These are phyloP conservation scores for Wickerhamomyces chambardii DNA, from an alignment of 805 yeast species.

Conservation along the genomic window DNA sequence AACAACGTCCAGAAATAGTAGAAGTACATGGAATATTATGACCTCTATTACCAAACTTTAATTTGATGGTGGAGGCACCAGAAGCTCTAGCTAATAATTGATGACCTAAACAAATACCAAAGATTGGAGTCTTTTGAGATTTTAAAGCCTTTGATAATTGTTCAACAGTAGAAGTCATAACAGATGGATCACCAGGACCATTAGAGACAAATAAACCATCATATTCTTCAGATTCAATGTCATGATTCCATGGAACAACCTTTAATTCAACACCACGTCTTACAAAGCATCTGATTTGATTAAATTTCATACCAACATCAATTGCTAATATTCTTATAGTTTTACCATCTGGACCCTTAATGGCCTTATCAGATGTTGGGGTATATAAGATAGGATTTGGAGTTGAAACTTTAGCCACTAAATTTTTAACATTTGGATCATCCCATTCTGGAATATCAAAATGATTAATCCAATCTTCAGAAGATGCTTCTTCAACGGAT, in stretches of 20 bases:
- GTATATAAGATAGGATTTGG: slow-evolving; percentile 67
- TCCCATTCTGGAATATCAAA: slow-evolving; percentile 81
- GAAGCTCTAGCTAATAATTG: slow-evolving; percentile 92
- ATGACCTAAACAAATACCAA: slow-evolving; percentile 98
- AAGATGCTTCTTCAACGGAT: slow-evolving; percentile 19
- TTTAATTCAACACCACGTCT: slow-evolving; percentile 92
- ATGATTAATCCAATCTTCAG: slow-evolving; percentile 46
- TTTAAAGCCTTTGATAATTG: slow-evolving; percentile 50
- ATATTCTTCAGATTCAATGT: slow-evolving; percentile 68
- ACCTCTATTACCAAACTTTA: slow-evolving; percentile 98
- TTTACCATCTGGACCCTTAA: slow-evolving; percentile 65
- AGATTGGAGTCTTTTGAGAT: slow-evolving; percentile 74
- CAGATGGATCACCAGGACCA: slow-evolving; percentile 99
- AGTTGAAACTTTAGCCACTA: slow-evolving; percentile 86
- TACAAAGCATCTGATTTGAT: slow-evolving; percentile 95
- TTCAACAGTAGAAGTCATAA: slow-evolving; percentile 58
- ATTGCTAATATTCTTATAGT: slow-evolving; percentile 77
- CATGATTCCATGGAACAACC: slow-evolving; percentile 95
- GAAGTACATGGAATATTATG: slow-evolving; percentile 96
- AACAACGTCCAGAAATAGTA: slow-evolving; percentile 87
- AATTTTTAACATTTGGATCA: slow-evolving; percentile 86
- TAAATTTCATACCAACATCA: slow-evolving; percentile 97
- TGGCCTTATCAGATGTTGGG: slow-evolving; percentile 49
- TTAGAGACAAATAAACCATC: slow-evolving; percentile 96
- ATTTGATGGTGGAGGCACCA: slow-evolving; percentile 86